A percentile compares a stretch with the other conserved stretches of the same genome.
Evolutionary conservation across 257 asterid genomes (phyloP).

Genomic region (Solanum chiquidenum): DNA sequence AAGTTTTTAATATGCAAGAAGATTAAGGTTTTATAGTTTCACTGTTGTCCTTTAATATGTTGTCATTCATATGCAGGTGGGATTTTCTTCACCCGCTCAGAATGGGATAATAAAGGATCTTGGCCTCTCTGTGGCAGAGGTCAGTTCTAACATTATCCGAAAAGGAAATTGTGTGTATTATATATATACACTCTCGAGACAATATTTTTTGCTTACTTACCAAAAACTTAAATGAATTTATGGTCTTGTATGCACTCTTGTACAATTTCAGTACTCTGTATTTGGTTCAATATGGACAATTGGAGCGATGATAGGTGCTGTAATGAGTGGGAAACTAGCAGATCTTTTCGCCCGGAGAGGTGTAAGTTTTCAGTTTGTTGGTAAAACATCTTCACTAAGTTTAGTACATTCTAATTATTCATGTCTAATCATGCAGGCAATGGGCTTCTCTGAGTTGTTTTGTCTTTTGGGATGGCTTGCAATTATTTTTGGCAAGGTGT

Average conservation of each 20-base stretch:
- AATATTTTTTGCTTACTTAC: not conserved
- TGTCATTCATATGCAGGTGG: slow-evolving; percentile 34
- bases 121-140: slow-evolving; percentile 61
- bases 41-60: not conserved
- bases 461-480: slow-evolving; percentile 61
- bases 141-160: slow-evolving; percentile 1
- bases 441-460: slow-evolving; percentile 69
- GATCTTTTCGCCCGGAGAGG: slow-evolving; percentile 72
- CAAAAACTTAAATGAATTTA: not conserved
- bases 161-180: not conserved
- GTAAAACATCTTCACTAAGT: not conserved
- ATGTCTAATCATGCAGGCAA: slow-evolving; percentile 42
- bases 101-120: slow-evolving; percentile 61
- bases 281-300: slow-evolving; percentile 80
- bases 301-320: slow-evolving; percentile 89
- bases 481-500: slow-evolving; percentile 62
- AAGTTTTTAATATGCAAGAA: not conserved
- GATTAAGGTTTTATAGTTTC: not conserved
- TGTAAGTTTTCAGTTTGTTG: slow-evolving; percentile 29
- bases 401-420: not conserved
- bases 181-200: not conserved
- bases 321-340: slow-evolving; percentile 75
- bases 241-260: not conserved
- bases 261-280: slow-evolving; percentile 52
- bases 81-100: slow-evolving; percentile 85